phyloP scores from a whole-genome alignment of 371 early-diverging fungal genomes.

The Mucor sp. region DNA sequence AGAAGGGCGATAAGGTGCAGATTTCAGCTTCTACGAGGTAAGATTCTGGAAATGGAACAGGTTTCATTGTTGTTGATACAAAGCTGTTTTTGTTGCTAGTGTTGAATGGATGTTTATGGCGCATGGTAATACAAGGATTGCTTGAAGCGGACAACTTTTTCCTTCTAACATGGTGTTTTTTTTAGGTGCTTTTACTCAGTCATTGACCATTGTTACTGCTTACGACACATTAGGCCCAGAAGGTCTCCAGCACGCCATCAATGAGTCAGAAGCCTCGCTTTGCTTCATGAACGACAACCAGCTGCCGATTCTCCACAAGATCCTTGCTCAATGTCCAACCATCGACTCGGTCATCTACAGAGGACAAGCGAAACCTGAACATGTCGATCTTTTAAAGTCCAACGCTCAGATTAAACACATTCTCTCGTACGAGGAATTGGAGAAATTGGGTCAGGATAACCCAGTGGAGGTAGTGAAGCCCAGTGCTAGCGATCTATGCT shows the following conservation, averaged over 20 bases:
- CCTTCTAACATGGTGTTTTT: not conserved
- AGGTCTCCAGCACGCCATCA: conserved; percentile 63
- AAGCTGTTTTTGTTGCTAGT: conserved; percentile 15
- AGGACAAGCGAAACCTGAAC: conserved; percentile 52
- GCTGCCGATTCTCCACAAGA: conserved; percentile 52
- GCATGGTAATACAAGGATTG: conserved; percentile 30
- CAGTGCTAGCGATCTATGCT: conserved; percentile 65
- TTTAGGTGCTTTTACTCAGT: conserved; percentile 57
- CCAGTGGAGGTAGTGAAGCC: conserved; percentile 62
- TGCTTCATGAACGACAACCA: conserved; percentile 75
- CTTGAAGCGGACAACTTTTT: not conserved
- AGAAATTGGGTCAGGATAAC: conserved; percentile 61
- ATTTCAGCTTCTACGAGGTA: conserved; percentile 82
- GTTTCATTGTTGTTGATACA: not conserved
- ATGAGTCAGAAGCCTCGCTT: conserved; percentile 65
- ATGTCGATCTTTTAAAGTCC: conserved; percentile 2
- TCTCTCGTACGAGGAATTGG: conserved; percentile 58
- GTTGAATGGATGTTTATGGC: conserved; percentile 50
- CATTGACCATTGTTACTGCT: conserved; percentile 74
- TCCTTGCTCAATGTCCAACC: conserved; percentile 56
- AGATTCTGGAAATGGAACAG: not conserved
- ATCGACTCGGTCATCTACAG: conserved; percentile 75
- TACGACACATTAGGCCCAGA: conserved; percentile 84
- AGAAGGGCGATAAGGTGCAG: conserved; percentile 62
- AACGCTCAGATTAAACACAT: conserved; percentile 27